Base-by-base conservation (phyloP, 176 grass and related monocot genomes). In the Musa itinerans region DNA sequence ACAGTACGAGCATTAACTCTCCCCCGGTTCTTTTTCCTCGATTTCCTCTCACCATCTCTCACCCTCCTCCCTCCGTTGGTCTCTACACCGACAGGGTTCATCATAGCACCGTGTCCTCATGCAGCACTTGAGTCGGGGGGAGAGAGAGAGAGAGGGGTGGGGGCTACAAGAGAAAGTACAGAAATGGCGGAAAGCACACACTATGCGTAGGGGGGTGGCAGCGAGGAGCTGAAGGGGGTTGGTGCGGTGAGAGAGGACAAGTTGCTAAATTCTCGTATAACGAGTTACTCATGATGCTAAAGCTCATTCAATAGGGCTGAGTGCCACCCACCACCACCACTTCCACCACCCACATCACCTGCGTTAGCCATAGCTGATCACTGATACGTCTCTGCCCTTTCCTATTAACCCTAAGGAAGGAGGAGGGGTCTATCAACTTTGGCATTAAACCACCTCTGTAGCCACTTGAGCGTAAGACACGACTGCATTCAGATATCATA, bases 311-410 rank as follows among this genome's bases (percentile, higher is more conserved):
- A 57, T 78, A 14, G n/a, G n/a, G 11, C 14, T n/a, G 9, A 17
- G 57, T 2, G 26, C 15, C 54, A 13, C 1, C 65, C 1, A 68
- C 21, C 87, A 77, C 64, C 84, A 78, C 80, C 1, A 68, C 21
- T 83, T 72, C 56, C 84, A 78, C 80, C 83, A 78, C 81, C 26
- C 71, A 43, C 57, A 61, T 8, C 57, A 17, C 13, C 54, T 17
- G 54, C 54, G 11, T 17, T 57, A 57, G 12, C 11, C 16, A 57
- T 57, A 13, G 34, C 34, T 43, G 34, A 43, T 61, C 16, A 1
- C 21, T 34, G 57, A 23, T 67, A 43, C 34, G 34, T 43, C 26
- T 23, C 55, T 13, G 1, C 16, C 26, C 12, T 17, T 8, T 21
- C 17, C 27, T 61, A 6, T 34, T 13, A 63, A 10, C 26, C 21